Base-by-base conservation (phyloP, 2,329 filamentous ascomycete genomes). In the Xylariales sp. region DNA sequence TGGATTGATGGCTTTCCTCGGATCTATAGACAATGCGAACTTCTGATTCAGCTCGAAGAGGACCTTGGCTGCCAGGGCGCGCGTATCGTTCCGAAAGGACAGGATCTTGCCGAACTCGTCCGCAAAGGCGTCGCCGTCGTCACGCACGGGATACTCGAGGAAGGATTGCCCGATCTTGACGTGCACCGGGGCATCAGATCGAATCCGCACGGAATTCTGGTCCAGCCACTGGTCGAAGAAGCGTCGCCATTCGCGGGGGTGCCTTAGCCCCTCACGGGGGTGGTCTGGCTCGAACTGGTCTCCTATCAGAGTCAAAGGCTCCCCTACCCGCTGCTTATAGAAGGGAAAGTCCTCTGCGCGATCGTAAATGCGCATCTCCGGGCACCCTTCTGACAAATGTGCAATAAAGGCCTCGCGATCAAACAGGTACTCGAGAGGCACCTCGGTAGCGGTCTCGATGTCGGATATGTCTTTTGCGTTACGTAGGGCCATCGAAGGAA, bases 401-500 rank as follows among this genome's bases (percentile, higher is more conserved):
- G 10, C 43, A n/a, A 53, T 20, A 20, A 61, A 61, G 19, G 53
- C 39, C 2, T 50, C 37, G 1, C 55, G 54, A 10, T 59, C 58
- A 15, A 61, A 33, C 10, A 61, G 43, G 28, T 60, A 55, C 8
- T 60, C 57, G 5, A 60, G 43, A 0, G 57, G 56, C 29, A 54
- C 49, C 39, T 57, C 51, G 5, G 42, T 53, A 5, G 43, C 32
- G 1, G 56, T 59, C 32, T 59, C 53, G 31, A 61, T 61, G 20
- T 61, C 58, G 27, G 52, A 45, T 1, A 60, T 48, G 40, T 64
- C 52, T 11, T 49, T 51, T 11, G 57, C 51, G 38, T 63, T 61
- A 22, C 63, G 57, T 32, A 61, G 38, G 1, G 55, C 52, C 47
- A 67, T 65, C 1, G 58, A 59, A 3, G 64, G 64, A 2, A 67